phyloP scores from a whole-genome alignment of 495 filamentous ascomycete genomes.

The Neurospora sublineolata region DNA sequence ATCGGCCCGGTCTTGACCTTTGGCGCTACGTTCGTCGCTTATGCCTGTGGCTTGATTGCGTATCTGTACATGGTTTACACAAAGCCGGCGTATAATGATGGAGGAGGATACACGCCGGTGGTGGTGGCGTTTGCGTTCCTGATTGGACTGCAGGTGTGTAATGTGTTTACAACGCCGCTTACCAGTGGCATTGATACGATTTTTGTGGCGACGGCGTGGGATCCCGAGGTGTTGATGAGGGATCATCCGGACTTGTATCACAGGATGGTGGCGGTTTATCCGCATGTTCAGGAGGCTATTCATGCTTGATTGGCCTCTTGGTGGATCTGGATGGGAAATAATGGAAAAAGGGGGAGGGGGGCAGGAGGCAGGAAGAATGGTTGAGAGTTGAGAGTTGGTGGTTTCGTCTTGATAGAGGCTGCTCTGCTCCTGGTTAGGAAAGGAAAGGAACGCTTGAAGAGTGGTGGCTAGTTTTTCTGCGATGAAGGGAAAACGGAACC shows the following conservation, averaged over 20 bases:
- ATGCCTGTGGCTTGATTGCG: conserved; percentile 66
- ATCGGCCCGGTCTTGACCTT: conserved; percentile 85
- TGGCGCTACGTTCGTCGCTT: conserved; percentile 73
- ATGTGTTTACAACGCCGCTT: conserved; percentile 76
- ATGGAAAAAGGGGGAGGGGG: neutral
- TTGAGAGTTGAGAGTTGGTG: too few relatives aligned
- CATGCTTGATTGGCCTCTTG: conserved; percentile 13
- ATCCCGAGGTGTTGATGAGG: conserved; percentile 71
- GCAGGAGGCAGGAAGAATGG: neutral
- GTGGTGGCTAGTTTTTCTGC: too few relatives aligned
- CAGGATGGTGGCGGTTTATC: conserved; percentile 67
- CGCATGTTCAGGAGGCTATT: conserved; percentile 56
- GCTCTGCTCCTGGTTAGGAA: too few relatives aligned
- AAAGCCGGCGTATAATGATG: conserved; percentile 60
- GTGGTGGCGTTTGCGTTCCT: conserved; percentile 76
- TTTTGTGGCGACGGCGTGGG: conserved; percentile 81
- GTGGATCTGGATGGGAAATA: too few relatives aligned
- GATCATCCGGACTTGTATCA: conserved; percentile 74
- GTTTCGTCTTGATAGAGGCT: too few relatives aligned
- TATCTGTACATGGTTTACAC: conserved; percentile 76
- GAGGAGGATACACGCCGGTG: conserved; percentile 48
- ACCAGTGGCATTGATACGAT: conserved; percentile 66
- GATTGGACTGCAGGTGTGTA: conserved; percentile 75
- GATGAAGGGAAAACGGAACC: too few relatives aligned
- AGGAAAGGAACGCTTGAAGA: too few relatives aligned